Conservation (phyloP, 805 yeast genomes). For the Starmerella davenportii region DNA sequence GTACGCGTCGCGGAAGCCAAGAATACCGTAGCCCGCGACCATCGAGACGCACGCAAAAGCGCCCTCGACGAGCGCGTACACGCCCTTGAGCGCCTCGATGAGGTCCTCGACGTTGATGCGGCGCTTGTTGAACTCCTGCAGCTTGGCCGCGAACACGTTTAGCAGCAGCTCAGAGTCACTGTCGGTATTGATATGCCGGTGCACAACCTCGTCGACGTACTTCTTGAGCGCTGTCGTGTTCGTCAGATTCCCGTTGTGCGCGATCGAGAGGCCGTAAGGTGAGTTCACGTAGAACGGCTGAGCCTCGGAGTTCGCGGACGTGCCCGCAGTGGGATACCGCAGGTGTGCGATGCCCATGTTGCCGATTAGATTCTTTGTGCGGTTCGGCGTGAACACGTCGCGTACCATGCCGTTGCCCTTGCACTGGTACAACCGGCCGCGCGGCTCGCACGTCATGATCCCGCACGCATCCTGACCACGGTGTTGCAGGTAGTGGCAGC, state of each 20-base stretch:
- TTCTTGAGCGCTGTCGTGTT: conserved; percentile 60
- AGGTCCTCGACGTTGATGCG: conserved; percentile 85
- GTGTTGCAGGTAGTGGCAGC: conserved; percentile 82
- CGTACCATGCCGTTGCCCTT: conserved; percentile 98
- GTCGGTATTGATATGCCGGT: conserved; percentile 94
- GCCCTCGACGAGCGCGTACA: conserved; percentile 67
- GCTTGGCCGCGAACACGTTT: conserved; percentile 79
- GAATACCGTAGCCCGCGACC: conserved; percentile 87
- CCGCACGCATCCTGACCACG: conserved; percentile 99
- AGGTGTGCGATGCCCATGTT: conserved; percentile 90
- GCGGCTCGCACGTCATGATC: conserved; percentile 82
- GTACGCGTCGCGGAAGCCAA: conserved; percentile 94
- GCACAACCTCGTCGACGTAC: conserved; percentile 81
- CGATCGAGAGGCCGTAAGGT: conserved; percentile 79
- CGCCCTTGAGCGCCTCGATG: conserved; percentile 69
- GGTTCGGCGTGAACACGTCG: conserved; percentile 76
- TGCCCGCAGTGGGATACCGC: conserved; percentile 95
- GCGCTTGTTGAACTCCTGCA: conserved; percentile 78
- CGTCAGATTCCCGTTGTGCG: conserved; percentile 91
- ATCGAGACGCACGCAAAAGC: conserved; percentile 94
- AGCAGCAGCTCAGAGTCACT: conserved; percentile 82
- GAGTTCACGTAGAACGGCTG: conserved; percentile 97
- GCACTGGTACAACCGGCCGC: conserved; percentile 90
- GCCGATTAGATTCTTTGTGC: conserved; percentile 68
- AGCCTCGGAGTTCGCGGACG: conserved; percentile 88